Evolutionary conservation across 2,329 filamentous ascomycete species (phyloP).

Genomic region (Venturia nashicola): DNA sequence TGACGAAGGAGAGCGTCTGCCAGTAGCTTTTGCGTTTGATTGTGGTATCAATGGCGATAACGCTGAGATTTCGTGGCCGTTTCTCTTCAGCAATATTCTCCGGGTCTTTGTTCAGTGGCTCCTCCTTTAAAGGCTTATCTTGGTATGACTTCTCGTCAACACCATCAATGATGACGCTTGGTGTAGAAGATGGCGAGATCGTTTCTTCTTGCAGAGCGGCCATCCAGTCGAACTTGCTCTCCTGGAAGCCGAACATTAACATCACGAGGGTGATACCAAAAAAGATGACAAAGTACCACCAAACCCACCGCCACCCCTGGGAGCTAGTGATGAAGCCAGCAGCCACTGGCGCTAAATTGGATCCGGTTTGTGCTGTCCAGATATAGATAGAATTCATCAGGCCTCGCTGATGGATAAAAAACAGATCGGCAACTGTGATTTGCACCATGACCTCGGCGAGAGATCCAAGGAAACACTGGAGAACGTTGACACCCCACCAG

Average conservation of each 20-base stretch:
- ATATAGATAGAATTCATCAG: constrained; percentile 28
- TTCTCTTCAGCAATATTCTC: constrained; percentile 10
- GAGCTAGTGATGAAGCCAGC: constrained; percentile 28
- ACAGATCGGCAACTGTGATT: constrained; percentile 35
- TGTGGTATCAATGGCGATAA: constrained; percentile 16
- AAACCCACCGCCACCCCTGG: constrained; percentile 29
- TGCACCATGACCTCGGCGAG: constrained; percentile 41
- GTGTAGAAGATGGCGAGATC: constrained; percentile 10
- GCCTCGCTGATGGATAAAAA: constrained; percentile 32
- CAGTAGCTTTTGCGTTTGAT: constrained; percentile 31
- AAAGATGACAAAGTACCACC: constrained; percentile 28
- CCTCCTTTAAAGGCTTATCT: neutral
- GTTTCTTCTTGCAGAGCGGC: constrained; percentile 17
- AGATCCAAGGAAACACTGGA: constrained; percentile 33
- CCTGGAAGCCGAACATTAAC: constrained; percentile 20
- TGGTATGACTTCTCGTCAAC: constrained; percentile 11
- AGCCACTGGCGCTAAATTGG: constrained; percentile 25
- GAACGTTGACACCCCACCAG: constrained; percentile 34
- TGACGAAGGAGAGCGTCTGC: constrained; percentile 19
- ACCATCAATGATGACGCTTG: constrained; percentile 1
- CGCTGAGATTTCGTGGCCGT: constrained; percentile 14
- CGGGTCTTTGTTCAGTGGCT: neutral
- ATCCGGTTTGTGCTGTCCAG: constrained; percentile 27
- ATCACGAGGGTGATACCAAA: constrained; percentile 20
- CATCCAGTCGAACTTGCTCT: constrained; percentile 17